A percentile compares a stretch with the other conserved stretches of the same genome.
Evolutionary conservation across 139 green algal genomes (phyloP).

Genomic region (Micromonas pusilla): DNA sequence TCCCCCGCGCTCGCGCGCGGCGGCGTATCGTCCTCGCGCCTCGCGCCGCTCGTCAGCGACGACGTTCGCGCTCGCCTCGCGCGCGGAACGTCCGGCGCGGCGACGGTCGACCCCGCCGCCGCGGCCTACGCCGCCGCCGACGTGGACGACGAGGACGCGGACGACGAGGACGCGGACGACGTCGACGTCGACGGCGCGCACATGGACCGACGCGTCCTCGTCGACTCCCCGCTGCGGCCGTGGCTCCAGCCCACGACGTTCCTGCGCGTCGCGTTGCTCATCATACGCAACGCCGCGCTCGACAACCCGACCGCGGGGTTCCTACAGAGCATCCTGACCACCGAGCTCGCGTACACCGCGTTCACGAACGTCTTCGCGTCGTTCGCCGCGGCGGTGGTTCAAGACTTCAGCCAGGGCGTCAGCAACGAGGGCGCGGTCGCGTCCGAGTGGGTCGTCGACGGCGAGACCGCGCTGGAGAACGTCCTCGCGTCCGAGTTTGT

Average conservation of each 20-base stretch:
- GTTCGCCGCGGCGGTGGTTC: not conserved
- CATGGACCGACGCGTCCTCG: too few species aligned
- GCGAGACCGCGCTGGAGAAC: not conserved
- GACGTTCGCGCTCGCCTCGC: too few species aligned
- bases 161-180: too few species aligned
- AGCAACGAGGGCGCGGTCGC: not conserved
- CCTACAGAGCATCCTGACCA: not conserved
- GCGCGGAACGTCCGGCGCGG: too few species aligned
- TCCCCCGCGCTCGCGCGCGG: too few species aligned
- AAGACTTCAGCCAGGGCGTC: not conserved
- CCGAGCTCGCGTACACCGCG: not conserved
- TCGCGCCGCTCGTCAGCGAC: too few species aligned
- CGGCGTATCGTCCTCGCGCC: too few species aligned
- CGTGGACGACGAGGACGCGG: too few species aligned
- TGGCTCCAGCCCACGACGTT: conserved; percentile 14
- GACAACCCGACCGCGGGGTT: not conserved
- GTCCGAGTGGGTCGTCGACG: not conserved
- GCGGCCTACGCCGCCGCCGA: too few species aligned
- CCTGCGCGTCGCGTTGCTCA: not conserved
- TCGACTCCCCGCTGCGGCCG: too few species aligned
- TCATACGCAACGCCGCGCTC: not conserved
- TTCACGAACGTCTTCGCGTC: conserved; percentile 18
- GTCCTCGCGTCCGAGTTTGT: not conserved
- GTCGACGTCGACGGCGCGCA: too few species aligned
- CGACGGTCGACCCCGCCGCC: too few species aligned